Conservation (phyloP, 192 early-diverging fungal genomes). For the Backusella luteola region DNA sequence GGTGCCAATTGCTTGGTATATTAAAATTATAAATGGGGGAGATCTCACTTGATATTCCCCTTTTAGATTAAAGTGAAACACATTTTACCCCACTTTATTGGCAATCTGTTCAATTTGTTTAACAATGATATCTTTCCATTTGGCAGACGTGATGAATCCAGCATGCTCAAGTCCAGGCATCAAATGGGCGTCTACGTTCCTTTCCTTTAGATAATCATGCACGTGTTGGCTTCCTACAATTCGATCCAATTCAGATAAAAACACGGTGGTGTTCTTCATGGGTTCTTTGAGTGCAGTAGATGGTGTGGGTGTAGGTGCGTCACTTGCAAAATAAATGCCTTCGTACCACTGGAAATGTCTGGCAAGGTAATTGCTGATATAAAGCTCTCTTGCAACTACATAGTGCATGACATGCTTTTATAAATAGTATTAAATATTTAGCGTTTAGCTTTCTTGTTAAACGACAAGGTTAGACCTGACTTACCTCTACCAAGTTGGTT, state of each 20-base stretch:
- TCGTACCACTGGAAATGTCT: slow-evolving; percentile 54
- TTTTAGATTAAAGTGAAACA: not conserved
- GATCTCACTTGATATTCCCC: not conserved
- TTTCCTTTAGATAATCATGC: slow-evolving; percentile 34
- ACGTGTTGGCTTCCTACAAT: slow-evolving; percentile 39
- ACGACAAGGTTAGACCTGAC: not conserved
- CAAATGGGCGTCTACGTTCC: slow-evolving; percentile 35
- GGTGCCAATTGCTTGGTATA: not conserved
- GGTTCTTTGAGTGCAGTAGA: not conserved
- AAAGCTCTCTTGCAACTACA: slow-evolving; percentile 57
- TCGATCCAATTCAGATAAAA: slow-evolving; percentile 47
- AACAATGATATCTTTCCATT: slow-evolving; percentile 20
- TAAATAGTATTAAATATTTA: slow-evolving; percentile 9
- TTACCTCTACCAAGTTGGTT: slow-evolving; percentile 29
- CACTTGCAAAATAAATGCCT: slow-evolving; percentile 33
- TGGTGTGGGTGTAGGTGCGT: not conserved
- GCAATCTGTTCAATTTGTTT: slow-evolving; percentile 17
- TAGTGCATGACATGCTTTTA: slow-evolving; percentile 53
- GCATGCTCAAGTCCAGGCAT: slow-evolving; percentile 51
- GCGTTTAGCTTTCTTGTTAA: not conserved
- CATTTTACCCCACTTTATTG: slow-evolving; percentile 1
- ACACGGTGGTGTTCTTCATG: slow-evolving; percentile 29
- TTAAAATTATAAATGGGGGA: not conserved
- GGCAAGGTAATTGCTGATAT: slow-evolving; percentile 60
- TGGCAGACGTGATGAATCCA: slow-evolving; percentile 35